Conservation (phyloP, 192 early-diverging fungal genomes). For the Funneliformis geosporum region DNA sequence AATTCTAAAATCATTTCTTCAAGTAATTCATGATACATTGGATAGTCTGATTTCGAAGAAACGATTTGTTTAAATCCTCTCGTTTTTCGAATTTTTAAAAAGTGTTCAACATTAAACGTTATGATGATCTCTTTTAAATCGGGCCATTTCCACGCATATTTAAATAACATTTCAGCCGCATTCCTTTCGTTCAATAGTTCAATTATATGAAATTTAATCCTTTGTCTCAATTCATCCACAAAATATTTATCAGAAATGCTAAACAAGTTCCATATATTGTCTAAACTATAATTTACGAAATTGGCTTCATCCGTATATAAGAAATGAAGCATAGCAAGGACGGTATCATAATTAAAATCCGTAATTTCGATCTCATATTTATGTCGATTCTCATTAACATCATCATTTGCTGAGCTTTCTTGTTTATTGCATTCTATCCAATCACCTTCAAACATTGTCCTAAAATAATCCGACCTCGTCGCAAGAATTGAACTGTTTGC, state of each 20-base stretch:
- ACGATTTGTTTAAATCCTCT: constrained; percentile 1
- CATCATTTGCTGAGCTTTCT: neutral
- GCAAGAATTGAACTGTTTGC: constrained; percentile 26
- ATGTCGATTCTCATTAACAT: neutral
- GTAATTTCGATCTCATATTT: constrained; percentile 4
- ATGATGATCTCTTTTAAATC: constrained; percentile 6
- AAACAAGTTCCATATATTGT: neutral
- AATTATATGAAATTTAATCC: neutral
- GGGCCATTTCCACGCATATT: constrained; percentile 17
- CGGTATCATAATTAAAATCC: neutral
- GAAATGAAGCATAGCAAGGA: constrained; percentile 5
- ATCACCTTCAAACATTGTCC: constrained; percentile 24
- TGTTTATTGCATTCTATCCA: constrained; percentile 21
- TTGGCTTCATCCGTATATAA: neutral
- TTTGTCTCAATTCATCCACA: neutral
- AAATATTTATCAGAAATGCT: constrained; percentile 18
- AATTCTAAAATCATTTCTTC: neutral
- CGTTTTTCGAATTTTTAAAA: neutral
- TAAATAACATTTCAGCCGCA: constrained; percentile 22
- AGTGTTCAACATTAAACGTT: constrained; percentile 6
- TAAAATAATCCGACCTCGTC: constrained; percentile 30
- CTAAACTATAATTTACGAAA: neutral
- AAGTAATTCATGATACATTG: constrained; percentile 4
- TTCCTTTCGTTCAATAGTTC: neutral
- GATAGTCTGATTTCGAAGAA: neutral